phyloP scores from a whole-genome alignment of 2,329 filamentous ascomycete genomes.

The Myriosclerotinia curreyana region DNA sequence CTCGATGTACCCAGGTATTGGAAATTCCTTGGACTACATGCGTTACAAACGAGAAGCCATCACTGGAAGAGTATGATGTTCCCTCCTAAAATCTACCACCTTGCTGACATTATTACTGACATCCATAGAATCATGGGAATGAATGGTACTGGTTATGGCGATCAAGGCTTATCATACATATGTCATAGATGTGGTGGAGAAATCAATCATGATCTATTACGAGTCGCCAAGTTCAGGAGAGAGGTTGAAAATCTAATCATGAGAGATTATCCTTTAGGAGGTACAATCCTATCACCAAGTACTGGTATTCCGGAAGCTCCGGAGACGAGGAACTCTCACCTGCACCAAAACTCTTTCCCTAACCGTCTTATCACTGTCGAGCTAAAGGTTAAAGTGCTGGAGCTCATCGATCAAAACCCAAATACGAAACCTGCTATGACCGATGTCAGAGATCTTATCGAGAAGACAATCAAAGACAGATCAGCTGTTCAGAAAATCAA shows the following conservation, averaged over 20 bases:
- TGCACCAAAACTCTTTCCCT: conserved; percentile 49
- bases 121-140: conserved; percentile 29
- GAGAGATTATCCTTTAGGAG: conserved; percentile 57
- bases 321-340: conserved; percentile 25
- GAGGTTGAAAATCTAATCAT: conserved; percentile 52
- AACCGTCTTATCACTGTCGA: conserved; percentile 54
- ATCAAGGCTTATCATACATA: conserved; percentile 49
- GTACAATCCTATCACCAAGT: conserved; percentile 58
- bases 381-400: conserved; percentile 45
- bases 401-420: conserved; percentile 40
- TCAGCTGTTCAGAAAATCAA: conserved; percentile 45
- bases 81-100: too few species aligned
- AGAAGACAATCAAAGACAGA: conserved; percentile 44
- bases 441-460: conserved; percentile 50
- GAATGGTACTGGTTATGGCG: conserved; percentile 58
- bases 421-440: conserved; percentile 46
- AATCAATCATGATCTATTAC: conserved; percentile 57
- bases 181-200: conserved; percentile 52
- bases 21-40: conserved; percentile 60
- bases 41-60: conserved; percentile 41
- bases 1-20: conserved; percentile 47
- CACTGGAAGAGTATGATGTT: conserved; percentile 37
- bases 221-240: conserved; percentile 58
- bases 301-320: conserved; percentile 49
- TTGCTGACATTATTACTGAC: conserved; percentile 21